Conservation (phyloP, 805 yeast species). For the Myxozyma nipponensis region DNA sequence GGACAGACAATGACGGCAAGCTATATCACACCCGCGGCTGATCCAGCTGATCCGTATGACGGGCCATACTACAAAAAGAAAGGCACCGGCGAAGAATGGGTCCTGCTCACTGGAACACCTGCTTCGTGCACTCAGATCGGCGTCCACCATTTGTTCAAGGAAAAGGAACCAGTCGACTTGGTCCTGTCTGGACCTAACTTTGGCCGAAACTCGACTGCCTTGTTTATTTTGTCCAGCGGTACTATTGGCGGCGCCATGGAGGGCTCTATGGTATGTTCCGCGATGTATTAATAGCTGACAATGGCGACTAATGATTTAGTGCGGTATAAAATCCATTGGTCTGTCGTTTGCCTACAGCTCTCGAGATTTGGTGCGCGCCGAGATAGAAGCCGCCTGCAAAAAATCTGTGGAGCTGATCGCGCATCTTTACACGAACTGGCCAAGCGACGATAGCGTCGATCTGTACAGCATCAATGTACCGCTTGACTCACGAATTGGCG, state of each 20-base stretch:
- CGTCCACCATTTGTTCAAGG: slow-evolving; percentile 56
- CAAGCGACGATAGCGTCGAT: slow-evolving; percentile 49
- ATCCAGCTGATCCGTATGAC: slow-evolving; percentile 21
- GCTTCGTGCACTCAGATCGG: slow-evolving; percentile 95
- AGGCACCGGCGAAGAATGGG: slow-evolving; percentile 63
- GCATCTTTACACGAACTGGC: slow-evolving; percentile 59
- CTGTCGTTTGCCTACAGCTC: slow-evolving; percentile 76
- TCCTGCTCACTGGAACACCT: slow-evolving; percentile 85
- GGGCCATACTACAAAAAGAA: slow-evolving; percentile 37
- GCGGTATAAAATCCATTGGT: slow-evolving; percentile 63
- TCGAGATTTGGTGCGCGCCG: slow-evolving; percentile 47
- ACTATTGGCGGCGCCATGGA: slow-evolving; percentile 98
- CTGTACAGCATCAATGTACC: slow-evolving; percentile 85
- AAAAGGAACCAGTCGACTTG: slow-evolving; percentile 63
- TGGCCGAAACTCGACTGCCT: slow-evolving; percentile 86
- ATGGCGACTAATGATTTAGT: slow-evolving; percentile 40
- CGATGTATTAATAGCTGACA: background rate
- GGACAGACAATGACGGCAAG: slow-evolving; percentile 53
- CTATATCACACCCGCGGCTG: slow-evolving; percentile 15
- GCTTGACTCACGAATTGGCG: slow-evolving; percentile 49
- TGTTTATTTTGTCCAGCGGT: slow-evolving; percentile 86
- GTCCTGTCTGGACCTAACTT: slow-evolving; percentile 94
- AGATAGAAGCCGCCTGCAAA: slow-evolving; percentile 61
- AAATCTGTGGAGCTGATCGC: slow-evolving; percentile 61
- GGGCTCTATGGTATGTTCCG: slow-evolving; percentile 53